A percentile compares a stretch with the other conserved stretches of the same genome.
phyloP scores from a whole-genome alignment of 495 filamentous ascomycete genomes.

The Mytilinidion resinicola region DNA sequence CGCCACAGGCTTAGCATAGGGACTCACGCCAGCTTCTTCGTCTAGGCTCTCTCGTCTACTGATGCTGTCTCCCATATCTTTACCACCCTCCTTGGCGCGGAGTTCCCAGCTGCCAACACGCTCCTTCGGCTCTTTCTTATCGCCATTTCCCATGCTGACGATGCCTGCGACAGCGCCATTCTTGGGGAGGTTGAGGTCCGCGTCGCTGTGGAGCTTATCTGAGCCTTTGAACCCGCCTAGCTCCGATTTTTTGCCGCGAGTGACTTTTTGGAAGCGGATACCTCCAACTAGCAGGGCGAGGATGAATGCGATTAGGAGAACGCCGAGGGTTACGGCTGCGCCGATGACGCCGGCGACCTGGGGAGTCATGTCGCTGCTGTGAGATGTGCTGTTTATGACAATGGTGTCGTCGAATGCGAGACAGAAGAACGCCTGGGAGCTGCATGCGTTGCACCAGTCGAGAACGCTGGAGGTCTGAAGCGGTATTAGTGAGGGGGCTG shows the following conservation, averaged over 20 bases:
- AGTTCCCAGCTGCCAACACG: constrained; percentile 40
- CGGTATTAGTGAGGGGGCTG: too few relatives aligned
- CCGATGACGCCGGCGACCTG: constrained; percentile 35
- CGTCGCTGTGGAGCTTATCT: constrained; percentile 34
- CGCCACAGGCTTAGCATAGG: constrained; percentile 28
- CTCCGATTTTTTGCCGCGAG: constrained; percentile 1
- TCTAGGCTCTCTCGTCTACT: constrained; percentile 29
- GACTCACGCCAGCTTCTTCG: constrained; percentile 25
- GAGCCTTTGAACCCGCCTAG: constrained; percentile 35
- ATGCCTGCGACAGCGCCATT: constrained; percentile 22
- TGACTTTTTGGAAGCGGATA: constrained; percentile 30
- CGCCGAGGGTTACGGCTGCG: constrained; percentile 30
- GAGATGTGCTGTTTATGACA: background rate
- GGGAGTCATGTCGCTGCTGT: constrained; percentile 16
- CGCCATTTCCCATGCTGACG: constrained; percentile 18
- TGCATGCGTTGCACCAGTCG: constrained; percentile 66
- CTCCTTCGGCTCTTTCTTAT: constrained; percentile 24
- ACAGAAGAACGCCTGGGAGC: constrained; percentile 55
- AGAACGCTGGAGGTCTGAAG: constrained; percentile 41
- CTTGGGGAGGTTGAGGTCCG: constrained; percentile 30
- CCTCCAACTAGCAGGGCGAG: constrained; percentile 35
- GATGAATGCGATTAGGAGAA: constrained; percentile 5
- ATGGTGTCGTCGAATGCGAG: constrained; percentile 30
- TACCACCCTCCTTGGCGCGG: constrained; percentile 24
- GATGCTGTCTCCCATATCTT: constrained; percentile 10